A percentile compares a stretch with the other conserved stretches of the same genome.
Conservation (phyloP, 2,329 filamentous ascomycete genomes). For the Rachicladosporium sp. region DNA sequence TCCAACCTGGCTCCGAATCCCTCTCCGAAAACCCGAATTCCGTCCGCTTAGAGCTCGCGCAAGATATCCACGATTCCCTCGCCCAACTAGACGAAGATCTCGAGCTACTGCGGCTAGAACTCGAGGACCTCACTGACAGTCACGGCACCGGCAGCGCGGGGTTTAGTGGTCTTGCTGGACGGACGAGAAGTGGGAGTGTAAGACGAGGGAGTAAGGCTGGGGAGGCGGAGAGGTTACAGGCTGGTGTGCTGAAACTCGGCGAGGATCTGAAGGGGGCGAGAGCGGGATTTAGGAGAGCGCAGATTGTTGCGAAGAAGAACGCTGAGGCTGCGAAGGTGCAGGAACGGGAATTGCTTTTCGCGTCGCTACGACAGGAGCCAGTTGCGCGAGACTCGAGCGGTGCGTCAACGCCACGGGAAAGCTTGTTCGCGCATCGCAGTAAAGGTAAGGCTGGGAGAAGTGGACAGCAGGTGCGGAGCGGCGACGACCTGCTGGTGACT, state of each 20-base stretch:
- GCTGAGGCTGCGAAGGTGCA: slow-evolving; percentile 60
- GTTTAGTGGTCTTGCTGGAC: slow-evolving; percentile 13
- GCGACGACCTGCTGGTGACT: slow-evolving; percentile 60
- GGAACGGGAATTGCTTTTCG: slow-evolving; percentile 65
- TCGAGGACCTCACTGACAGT: slow-evolving; percentile 52
- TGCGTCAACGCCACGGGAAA: slow-evolving; percentile 11
- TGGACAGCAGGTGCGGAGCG: slow-evolving; percentile 42
- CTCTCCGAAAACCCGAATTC: slow-evolving; percentile 39
- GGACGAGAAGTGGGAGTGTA: slow-evolving; percentile 37
- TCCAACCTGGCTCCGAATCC: slow-evolving; percentile 49
- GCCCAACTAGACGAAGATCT: slow-evolving; percentile 73
- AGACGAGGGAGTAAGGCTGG: slow-evolving; percentile 40
- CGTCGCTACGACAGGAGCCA: slow-evolving; percentile 40
- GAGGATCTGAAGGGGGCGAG: slow-evolving; percentile 58
- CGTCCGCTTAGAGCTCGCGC: slow-evolving; percentile 57
- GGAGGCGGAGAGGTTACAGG: slow-evolving; percentile 16
- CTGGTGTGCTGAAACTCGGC: slow-evolving; percentile 39
- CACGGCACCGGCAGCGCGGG: slow-evolving; percentile 13
- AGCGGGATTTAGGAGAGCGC: slow-evolving; percentile 65
- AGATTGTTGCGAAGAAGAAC: slow-evolving; percentile 64
- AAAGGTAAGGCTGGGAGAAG: slow-evolving; percentile 5
- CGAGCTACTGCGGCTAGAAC: slow-evolving; percentile 66
- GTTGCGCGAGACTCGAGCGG: slow-evolving; percentile 13
- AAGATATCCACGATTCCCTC: slow-evolving; percentile 67
- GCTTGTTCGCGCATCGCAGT: slow-evolving; percentile 23